Percentiles rank a stretch among this genome's conserved stretches.
phyloP scores from a whole-genome alignment of 2,329 filamentous ascomycete species.

The Claviceps citrina region DNA sequence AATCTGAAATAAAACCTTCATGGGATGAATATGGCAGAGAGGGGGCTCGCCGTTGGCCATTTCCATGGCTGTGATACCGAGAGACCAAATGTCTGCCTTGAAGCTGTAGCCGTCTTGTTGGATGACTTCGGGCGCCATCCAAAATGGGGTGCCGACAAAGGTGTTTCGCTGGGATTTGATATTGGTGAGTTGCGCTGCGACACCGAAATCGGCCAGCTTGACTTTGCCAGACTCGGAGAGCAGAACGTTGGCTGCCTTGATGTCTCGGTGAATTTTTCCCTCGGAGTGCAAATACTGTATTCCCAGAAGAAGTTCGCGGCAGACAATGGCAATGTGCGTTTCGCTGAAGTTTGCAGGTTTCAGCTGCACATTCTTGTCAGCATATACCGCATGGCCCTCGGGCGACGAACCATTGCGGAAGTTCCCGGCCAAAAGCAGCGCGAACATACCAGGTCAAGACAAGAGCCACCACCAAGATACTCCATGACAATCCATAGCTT shows the following conservation, averaged over 20 bases:
- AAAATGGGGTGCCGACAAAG: constrained; percentile 92
- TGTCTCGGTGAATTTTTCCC: constrained; percentile 91
- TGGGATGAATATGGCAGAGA: constrained; percentile 69
- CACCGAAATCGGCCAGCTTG: constrained; percentile 93
- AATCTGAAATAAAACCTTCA: constrained; percentile 87
- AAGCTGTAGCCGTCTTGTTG: constrained; percentile 72
- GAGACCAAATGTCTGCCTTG: constrained; percentile 86
- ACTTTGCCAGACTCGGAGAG: constrained; percentile 81
- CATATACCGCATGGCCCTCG: background rate
- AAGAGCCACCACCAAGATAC: constrained; percentile 86
- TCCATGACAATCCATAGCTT: constrained; percentile 99
- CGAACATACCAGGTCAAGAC: constrained; percentile 64
- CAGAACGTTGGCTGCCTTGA: constrained; percentile 93
- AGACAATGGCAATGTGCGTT: constrained; percentile 83
- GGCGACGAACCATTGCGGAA: background rate
- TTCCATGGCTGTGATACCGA: constrained; percentile 85
- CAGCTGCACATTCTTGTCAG: constrained; percentile 40
- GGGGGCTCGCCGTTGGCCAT: constrained; percentile 82
- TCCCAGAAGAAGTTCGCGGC: constrained; percentile 75
- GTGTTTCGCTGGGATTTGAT: constrained; percentile 97
- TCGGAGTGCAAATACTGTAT: constrained; percentile 87
- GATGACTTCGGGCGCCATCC: constrained; percentile 94
- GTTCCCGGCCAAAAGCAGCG: too few species aligned
- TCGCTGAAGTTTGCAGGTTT: constrained; percentile 84
- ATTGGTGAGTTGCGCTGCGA: constrained; percentile 89